phyloP scores from a whole-genome alignment of 305 asterid species.

The Rubia peregrina region DNA sequence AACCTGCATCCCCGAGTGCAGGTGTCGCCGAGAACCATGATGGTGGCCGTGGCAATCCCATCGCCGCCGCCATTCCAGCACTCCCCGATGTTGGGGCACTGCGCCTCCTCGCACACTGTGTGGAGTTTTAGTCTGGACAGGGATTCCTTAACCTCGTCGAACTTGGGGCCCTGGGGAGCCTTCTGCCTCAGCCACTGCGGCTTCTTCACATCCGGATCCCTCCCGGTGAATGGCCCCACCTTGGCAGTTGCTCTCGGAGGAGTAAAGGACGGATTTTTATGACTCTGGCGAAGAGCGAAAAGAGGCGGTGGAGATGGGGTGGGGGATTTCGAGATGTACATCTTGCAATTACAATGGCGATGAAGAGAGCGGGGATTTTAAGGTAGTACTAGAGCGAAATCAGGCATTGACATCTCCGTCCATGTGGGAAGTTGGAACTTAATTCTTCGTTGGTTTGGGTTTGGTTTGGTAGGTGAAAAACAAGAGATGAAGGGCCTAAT shows the following conservation, averaged over 20 bases:
- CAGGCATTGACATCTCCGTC: slow-evolving; percentile 7
- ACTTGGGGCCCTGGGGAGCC: slow-evolving; percentile 90
- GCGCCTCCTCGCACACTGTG: slow-evolving; percentile 95
- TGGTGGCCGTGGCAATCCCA: slow-evolving; percentile 89
- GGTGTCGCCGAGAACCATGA: slow-evolving; percentile 92
- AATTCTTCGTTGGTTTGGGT: not conserved
- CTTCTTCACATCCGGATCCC: slow-evolving; percentile 74
- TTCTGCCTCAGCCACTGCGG: slow-evolving; percentile 90
- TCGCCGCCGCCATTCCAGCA: slow-evolving; percentile 99
- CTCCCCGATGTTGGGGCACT: slow-evolving; percentile 97
- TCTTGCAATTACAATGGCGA: not conserved
- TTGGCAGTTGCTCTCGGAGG: not conserved
- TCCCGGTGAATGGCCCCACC: slow-evolving; percentile 65
- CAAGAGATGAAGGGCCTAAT: not conserved
- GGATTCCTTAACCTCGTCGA: slow-evolving; percentile 77
- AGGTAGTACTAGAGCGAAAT: not conserved
- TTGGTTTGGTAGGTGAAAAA: not conserved
- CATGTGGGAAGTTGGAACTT: not conserved
- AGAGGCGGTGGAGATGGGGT: slow-evolving; percentile 3
- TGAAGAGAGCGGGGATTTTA: not conserved
- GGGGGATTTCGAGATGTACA: slow-evolving; percentile 19
- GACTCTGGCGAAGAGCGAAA: not conserved
- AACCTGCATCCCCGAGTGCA: slow-evolving; percentile 95
- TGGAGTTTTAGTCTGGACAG: slow-evolving; percentile 68
- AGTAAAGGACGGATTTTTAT: slow-evolving; percentile 2